A percentile compares a stretch with the other conserved stretches of the same genome.
phyloP scores from a whole-genome alignment of 2,329 filamentous ascomycete species.

The Zarea fungicola region DNA sequence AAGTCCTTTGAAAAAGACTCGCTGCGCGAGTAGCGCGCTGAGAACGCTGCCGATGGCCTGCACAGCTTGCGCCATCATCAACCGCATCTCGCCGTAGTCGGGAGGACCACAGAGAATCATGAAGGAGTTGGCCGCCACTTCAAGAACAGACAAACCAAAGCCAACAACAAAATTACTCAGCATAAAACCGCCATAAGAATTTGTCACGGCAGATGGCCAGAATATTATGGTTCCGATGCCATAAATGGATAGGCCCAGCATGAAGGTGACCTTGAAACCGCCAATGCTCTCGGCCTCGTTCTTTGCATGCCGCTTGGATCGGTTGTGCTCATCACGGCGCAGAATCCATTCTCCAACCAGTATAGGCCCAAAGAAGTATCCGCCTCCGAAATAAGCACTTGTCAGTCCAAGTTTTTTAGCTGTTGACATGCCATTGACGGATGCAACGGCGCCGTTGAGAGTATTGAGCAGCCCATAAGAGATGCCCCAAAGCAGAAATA shows the following conservation, averaged over 20 bases:
- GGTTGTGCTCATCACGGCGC: constrained; percentile 58
- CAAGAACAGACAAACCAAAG: constrained; percentile 69
- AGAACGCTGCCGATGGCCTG: constrained; percentile 72
- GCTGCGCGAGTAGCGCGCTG: constrained; percentile 66
- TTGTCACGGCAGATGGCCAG: constrained; percentile 73
- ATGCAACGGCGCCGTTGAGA: constrained; percentile 66
- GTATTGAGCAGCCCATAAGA: constrained; percentile 83
- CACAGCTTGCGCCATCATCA: constrained; percentile 70
- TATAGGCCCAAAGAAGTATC: constrained; percentile 65
- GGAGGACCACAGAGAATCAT: constrained; percentile 66
- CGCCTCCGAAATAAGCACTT: constrained; percentile 64
- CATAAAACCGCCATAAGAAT: constrained; percentile 73
- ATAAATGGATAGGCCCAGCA: constrained; percentile 70
- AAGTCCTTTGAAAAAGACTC: constrained; percentile 65
- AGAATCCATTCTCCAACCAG: constrained; percentile 67
- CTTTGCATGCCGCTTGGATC: constrained; percentile 35
- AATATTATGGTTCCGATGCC: constrained; percentile 76
- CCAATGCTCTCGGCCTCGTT: constrained; percentile 42
- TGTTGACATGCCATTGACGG: constrained; percentile 54
- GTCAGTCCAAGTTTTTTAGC: constrained; percentile 63
- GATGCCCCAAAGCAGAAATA: constrained; percentile 88
- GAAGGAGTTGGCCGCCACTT: constrained; percentile 77
- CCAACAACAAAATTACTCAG: constrained; percentile 70
- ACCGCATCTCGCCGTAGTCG: constrained; percentile 66
- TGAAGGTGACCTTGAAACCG: constrained; percentile 77